Evolutionary conservation across 495 filamentous ascomycete species (phyloP), one percentile per base, ranked within the genome.

Genomic region (Xylaria telfairii): DNA sequence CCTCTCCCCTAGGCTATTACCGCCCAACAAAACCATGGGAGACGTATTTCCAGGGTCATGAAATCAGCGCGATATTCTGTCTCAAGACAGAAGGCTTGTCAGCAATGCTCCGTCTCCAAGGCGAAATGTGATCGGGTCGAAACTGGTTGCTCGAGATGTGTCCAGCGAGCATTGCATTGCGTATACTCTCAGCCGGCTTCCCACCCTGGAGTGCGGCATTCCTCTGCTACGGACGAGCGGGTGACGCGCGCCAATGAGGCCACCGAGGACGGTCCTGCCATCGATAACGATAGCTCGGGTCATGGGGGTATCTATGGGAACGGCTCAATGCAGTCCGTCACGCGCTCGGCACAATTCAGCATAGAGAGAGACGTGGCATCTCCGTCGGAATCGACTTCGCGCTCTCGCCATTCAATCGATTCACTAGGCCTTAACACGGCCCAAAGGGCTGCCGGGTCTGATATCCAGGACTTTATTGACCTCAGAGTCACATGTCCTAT

Each of bases 11-110:
- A 28, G 26, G 44, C 28, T 37, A 34, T 4, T 15, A 3, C 21
- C 7, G 26, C 8, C 19, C 17, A 34, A 1, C 0, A 65, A 49
- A 6, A 28, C 10, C 30, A 53, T 66, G 64, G 64, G 47, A 17
- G 46, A 66, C 21, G 21, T 28, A 19, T 26, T 13, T 12, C 30
- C 6, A 37, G n/a, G 34, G 64, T 42, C 60, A 83, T 82, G 81
- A 79, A 76, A 46, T 49, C 74, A 12, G 67, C 77, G 51, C 79
- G 82, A 65, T 84, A 83, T 62, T 73, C 82, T 30, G 73, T 71
- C 41, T 84, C 83, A 5, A 77, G 83, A 24, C 81, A 84, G 65
- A 85, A 84, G 68, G 77, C 80, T 34, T 85, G 83, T 65, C 81
- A 79, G 19, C 75, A 81, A 42, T 85, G 83, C 42, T 81, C 82